These are phyloP conservation scores for Hypoxylon fuscum DNA, from an alignment of 495 filamentous ascomycete species.

Conservation along the genomic window DNA sequence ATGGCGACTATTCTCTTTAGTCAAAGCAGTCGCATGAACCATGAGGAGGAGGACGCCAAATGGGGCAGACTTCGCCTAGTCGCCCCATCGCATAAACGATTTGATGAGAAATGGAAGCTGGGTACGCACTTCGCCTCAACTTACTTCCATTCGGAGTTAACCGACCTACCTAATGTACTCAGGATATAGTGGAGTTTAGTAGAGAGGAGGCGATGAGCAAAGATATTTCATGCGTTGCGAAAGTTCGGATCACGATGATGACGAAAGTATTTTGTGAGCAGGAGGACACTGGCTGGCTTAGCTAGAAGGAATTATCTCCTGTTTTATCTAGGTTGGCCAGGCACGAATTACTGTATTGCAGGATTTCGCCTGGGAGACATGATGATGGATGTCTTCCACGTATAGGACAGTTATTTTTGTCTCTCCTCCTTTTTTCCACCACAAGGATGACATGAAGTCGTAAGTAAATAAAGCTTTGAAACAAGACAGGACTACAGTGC, in stretches of 20 bases:
- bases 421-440: no score
- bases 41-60: background rate
- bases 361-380: conserved; percentile 9
- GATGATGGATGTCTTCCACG: no score
- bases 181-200: background rate
- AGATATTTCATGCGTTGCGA: background rate
- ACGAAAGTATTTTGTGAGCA: background rate
- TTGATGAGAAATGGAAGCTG: background rate
- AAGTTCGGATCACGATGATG: background rate
- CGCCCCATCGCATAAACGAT: conserved; percentile 2
- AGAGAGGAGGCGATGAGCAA: conserved; percentile 15
- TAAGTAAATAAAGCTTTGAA: conserved; percentile 18
- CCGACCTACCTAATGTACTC: background rate
- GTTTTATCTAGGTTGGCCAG: conserved; percentile 8
- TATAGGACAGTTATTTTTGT: no score
- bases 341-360: background rate
- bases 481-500: conserved; percentile 1
- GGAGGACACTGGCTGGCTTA: background rate
- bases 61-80: background rate
- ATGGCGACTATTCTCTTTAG: background rate
- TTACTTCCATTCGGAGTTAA: background rate
- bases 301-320: background rate
- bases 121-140: conserved; percentile 1
- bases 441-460: no score
- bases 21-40: no score